Conservation (phyloP, 495 filamentous ascomycete species). For the Aspergillus heteromorphus region DNA sequence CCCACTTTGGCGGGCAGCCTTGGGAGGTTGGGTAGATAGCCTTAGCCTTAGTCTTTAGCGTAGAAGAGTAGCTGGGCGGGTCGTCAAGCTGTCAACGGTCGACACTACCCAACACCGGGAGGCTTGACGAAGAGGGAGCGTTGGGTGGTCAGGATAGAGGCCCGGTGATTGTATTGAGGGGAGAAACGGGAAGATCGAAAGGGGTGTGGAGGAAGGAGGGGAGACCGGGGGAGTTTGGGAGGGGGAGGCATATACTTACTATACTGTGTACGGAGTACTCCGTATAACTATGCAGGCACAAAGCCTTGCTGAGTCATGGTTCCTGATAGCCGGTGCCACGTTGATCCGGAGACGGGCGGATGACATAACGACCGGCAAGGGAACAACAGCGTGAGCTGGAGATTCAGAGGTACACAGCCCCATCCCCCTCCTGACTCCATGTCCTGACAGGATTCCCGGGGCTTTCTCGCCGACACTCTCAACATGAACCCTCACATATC, state of each 20-base stretch:
- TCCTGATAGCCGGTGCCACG: neutral
- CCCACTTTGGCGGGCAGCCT: conserved; percentile 12
- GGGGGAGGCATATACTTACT: too few relatives aligned
- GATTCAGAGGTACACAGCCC: too few relatives aligned
- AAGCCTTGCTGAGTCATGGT: too few relatives aligned
- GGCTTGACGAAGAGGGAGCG: too few relatives aligned
- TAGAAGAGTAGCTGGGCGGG: too few relatives aligned
- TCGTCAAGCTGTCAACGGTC: too few relatives aligned
- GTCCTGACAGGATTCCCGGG: conserved; percentile 16
- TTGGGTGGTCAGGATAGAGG: too few relatives aligned
- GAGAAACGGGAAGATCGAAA: too few relatives aligned
- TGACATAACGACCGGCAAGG: conserved; percentile 8
- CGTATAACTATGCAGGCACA: neutral
- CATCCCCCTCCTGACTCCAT: neutral
- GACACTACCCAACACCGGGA: too few relatives aligned
- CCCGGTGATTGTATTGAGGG: too few relatives aligned
- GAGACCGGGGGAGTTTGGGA: too few relatives aligned
- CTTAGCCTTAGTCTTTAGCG: neutral
- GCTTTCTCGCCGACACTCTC: conserved; percentile 1
- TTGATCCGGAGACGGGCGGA: neutral
- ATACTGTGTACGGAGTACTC: neutral
- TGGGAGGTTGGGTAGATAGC: conserved; percentile 1
- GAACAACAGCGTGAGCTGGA: neutral
- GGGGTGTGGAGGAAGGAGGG: too few relatives aligned
- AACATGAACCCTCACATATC: conserved; percentile 62